Evolutionary conservation across 352 stramenopile species (phyloP).

Genomic region (Phytophthora litchii): DNA sequence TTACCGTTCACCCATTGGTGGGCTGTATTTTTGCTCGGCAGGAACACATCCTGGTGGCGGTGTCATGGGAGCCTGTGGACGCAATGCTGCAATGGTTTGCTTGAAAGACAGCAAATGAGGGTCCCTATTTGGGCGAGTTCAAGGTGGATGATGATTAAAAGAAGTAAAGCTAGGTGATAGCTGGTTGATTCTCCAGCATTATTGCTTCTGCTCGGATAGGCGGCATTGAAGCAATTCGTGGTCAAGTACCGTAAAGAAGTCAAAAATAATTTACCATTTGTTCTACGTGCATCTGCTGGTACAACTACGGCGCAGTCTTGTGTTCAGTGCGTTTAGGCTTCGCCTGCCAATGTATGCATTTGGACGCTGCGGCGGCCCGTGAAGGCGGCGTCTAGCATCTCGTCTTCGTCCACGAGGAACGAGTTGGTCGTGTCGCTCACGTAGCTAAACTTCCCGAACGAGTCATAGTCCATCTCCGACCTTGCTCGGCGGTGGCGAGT

Average conservation of each 20-base stretch:
- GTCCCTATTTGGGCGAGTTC: too few species aligned
- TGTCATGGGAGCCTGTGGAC: slow-evolving; percentile 90
- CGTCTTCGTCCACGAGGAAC: slow-evolving; percentile 89
- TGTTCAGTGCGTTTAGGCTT: slow-evolving; percentile 53
- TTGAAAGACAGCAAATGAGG: slow-evolving; percentile 47
- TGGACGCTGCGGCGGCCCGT: slow-evolving; percentile 82
- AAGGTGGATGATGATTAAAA: too few species aligned
- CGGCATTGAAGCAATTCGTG: too few species aligned
- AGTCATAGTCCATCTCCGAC: slow-evolving; percentile 67
- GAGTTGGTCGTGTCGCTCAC: slow-evolving; percentile 89
- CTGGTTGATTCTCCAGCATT: too few species aligned
- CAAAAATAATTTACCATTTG: slow-evolving; percentile 48
- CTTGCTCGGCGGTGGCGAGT: slow-evolving; percentile 52
- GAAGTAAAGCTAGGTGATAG: too few species aligned
- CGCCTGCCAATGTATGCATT: slow-evolving; percentile 77
- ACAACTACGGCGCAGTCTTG: slow-evolving; percentile 38
- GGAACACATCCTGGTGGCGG: slow-evolving; percentile 90
- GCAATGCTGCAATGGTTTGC: slow-evolving; percentile 82
- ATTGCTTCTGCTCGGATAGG: too few species aligned
- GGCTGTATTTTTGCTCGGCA: slow-evolving; percentile 86
- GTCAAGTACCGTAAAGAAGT: too few species aligned
- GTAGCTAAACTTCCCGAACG: slow-evolving; percentile 90
- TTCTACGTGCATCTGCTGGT: slow-evolving; percentile 47
- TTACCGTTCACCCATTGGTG: slow-evolving; percentile 83
- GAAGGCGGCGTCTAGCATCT: slow-evolving; percentile 88